Base-by-base conservation (phyloP, 2,329 filamentous ascomycete genomes). In the Scedosporium dehoogii region DNA sequence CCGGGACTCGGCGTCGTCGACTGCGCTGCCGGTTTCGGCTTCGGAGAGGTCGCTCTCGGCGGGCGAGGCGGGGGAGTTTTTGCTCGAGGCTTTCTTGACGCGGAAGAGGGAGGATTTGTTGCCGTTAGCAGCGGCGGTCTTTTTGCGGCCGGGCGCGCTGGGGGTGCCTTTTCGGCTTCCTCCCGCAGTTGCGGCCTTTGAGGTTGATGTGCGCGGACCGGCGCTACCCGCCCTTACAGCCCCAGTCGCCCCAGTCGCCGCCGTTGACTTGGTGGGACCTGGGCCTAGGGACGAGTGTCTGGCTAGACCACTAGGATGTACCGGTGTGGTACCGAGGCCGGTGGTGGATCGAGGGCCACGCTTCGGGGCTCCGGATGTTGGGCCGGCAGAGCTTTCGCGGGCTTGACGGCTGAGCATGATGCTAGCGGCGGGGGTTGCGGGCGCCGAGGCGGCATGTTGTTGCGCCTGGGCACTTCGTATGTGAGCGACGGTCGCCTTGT, bases 21-120 rank as follows among this genome's bases (percentile, higher is more conserved):
- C 76, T 59, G 77, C 78, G 68, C 82, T 81, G 60, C 76, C 75
- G 58, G 83, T 82, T 55, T 84, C 84, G 6, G 84, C 84, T 60
- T 87, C 85, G 0, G 85, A 87, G 48, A 87, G 77, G 68, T 88
- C 85, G 67, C 84, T 86, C 64, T 88, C 85, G 59, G 80, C 84
- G 5, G 51, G 51, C 1, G 84, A 85, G 4, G 83, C 84, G 2
- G 85, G 84, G 2, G 85, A 87, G 65, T 84, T 84, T 70, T 85
- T 83, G 56, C 76, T 78, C 53, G 75, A 75, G 16, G 74, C 81
- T 66, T 82, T 84, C 73, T 87, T 87, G 27, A 87, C 80, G 33
- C 85, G 81, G 25, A 83, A 85, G 3, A 87, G 74, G 9, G 79
- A 81, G n/a, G 85, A 87, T 68, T 87, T 87, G 23, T 9, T 41